A percentile compares a stretch with the other conserved stretches of the same genome.
phyloP scores from a whole-genome alignment of 78 protist genomes.

The Creolimax fragrantissima region DNA sequence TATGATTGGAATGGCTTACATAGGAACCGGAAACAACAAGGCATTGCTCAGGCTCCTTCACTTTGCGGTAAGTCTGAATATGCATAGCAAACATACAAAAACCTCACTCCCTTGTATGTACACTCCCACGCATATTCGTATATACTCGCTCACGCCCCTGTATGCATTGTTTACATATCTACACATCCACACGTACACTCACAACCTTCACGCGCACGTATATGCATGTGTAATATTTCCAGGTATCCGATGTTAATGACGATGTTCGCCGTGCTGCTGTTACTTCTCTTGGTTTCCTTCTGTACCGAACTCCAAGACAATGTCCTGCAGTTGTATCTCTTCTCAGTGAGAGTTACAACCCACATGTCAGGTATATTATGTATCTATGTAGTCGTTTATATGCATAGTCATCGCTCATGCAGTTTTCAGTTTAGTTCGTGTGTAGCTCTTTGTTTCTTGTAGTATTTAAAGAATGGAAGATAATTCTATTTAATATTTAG shows the following conservation, averaged over 20 bases:
- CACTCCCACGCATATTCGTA: too few relatives aligned
- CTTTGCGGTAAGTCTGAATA: conserved; percentile 72
- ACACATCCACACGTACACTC: background rate
- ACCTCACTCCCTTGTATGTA: too few relatives aligned
- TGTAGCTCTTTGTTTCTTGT: too few relatives aligned
- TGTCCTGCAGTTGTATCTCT: conserved; percentile 72
- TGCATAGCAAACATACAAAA: too few relatives aligned
- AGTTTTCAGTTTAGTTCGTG: too few relatives aligned
- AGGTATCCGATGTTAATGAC: conserved; percentile 82
- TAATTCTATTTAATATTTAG: too few relatives aligned
- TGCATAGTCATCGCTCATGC: conserved; percentile 82
- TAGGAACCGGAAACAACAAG: conserved; percentile 79
- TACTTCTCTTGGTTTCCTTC: conserved; percentile 87
- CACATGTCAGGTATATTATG: conserved; percentile 97
- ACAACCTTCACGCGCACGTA: too few relatives aligned
- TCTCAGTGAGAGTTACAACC: conserved; percentile 84
- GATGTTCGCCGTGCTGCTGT: conserved; percentile 98
- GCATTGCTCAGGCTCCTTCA: conserved; percentile 83
- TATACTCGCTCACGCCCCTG: background rate
- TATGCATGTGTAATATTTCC: too few relatives aligned
- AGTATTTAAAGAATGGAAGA: too few relatives aligned
- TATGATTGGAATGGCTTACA: conserved; percentile 87
- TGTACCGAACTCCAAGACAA: conserved; percentile 67
- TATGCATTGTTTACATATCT: background rate
- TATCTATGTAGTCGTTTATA: conserved; percentile 92